Percentiles rank a stretch among this genome's conserved stretches.
phyloP scores from a whole-genome alignment of 257 asterid genomes.

The Hygrophila difformis region DNA sequence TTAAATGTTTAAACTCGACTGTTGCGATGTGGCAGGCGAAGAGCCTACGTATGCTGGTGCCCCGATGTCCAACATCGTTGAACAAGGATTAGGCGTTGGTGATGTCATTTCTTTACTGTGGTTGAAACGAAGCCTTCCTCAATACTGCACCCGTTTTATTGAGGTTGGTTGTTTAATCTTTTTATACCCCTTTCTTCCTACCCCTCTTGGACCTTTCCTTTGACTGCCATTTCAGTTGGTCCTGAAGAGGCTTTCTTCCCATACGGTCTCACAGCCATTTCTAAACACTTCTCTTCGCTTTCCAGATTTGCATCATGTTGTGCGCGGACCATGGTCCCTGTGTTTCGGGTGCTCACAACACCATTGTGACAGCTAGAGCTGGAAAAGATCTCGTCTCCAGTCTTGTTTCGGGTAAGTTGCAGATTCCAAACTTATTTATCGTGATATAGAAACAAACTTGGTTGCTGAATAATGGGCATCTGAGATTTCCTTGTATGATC shows the following conservation, averaged over 20 bases:
- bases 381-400: constrained; percentile 97
- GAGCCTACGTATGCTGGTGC: no score
- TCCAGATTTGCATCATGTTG: constrained; percentile 90
- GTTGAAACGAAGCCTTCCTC: no score
- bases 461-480: no score
- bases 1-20: no score
- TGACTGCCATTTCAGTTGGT: background rate
- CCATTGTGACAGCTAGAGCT: constrained; percentile 95
- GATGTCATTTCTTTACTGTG: no score
- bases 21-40: no score
- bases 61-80: no score
- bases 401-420: constrained; percentile 78
- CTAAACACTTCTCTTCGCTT: constrained; percentile 14
- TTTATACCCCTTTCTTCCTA: constrained; percentile 1
- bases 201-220: background rate
- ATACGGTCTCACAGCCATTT: constrained; percentile 9
- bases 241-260: constrained; percentile 3
- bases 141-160: no score
- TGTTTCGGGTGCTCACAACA: constrained; percentile 99
- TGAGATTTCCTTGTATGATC: constrained; percentile 14
- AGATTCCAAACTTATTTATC: constrained; percentile 3
- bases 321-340: constrained; percentile 99
- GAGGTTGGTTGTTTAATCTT: no score
- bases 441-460: background rate
- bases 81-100: no score